These are phyloP conservation scores for Syzygium aromaticum DNA, from an alignment of 345 rosid species.

Conservation along the genomic window DNA sequence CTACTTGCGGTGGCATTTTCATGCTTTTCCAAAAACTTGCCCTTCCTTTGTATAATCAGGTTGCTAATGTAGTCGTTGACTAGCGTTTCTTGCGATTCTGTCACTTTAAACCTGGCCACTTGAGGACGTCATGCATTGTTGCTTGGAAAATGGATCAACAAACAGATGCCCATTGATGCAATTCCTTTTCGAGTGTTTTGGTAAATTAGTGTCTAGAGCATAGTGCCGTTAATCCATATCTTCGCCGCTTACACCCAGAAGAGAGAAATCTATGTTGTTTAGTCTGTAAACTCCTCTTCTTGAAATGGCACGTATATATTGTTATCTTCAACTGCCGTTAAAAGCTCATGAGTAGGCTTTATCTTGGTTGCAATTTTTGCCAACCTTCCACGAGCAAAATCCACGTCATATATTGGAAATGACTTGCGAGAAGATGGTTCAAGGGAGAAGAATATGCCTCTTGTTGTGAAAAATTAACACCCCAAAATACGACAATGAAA, in stretches of 20 bases:
- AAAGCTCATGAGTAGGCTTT: background rate
- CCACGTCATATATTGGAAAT: background rate
- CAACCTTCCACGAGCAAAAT: background rate
- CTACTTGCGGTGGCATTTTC: background rate
- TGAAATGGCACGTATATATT: background rate
- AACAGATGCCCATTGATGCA: background rate
- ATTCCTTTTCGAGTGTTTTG: background rate
- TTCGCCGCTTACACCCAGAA: fast-evolving
- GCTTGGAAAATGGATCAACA: background rate
- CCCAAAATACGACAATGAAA: background rate
- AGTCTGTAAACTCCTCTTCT: background rate
- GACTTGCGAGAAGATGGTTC: background rate
- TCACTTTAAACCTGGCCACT: background rate
- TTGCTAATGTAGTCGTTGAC: background rate
- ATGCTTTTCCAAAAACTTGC: fast-evolving
- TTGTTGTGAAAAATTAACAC: background rate
- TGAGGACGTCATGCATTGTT: background rate
- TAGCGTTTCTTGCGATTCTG: background rate
- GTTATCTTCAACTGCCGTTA: background rate
- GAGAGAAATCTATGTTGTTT: background rate
- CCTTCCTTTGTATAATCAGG: background rate
- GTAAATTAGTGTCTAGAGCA: background rate
- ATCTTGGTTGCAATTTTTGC: background rate
- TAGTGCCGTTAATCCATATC: background rate
- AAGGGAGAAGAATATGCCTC: background rate